Evolutionary conservation across 2,329 filamentous ascomycete genomes (phyloP).

Genomic region (Nannizzia gypsea): DNA sequence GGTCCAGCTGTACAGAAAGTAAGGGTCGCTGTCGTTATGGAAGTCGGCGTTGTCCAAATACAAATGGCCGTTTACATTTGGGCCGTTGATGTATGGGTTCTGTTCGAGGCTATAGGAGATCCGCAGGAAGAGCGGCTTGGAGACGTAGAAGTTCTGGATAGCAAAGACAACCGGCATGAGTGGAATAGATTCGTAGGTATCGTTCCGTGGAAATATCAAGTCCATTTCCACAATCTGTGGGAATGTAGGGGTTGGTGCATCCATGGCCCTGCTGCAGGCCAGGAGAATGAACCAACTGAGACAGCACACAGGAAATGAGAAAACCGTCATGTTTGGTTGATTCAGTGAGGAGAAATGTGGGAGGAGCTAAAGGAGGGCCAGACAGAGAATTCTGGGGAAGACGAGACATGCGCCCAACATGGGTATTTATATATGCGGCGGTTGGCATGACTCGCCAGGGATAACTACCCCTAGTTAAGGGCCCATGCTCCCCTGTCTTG

Average conservation of each 20-base stretch:
- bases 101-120: neutral
- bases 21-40: neutral
- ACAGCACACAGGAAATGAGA: neutral
- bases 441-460: no score
- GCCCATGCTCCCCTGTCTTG: no score
- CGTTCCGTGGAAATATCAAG: constrained; percentile 8
- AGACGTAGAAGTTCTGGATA: constrained; percentile 5
- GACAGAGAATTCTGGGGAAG: neutral
- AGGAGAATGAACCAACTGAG: neutral
- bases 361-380: no score
- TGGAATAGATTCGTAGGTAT: constrained; percentile 1
- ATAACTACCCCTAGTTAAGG: neutral
- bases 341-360: no score
- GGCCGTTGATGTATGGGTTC: neutral
- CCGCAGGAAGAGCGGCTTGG: neutral
- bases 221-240: constrained; percentile 7
- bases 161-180: constrained; percentile 8
- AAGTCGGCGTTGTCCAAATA: neutral
- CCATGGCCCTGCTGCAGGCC: neutral
- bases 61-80: no score
- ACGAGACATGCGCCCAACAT: neutral
- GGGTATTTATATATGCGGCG: neutral
- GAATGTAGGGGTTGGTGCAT: neutral
- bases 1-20: neutral
- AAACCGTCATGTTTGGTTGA: neutral